Evolutionary conservation across 257 asterid genomes (phyloP).

Genomic region (Osmanthus fragrans): DNA sequence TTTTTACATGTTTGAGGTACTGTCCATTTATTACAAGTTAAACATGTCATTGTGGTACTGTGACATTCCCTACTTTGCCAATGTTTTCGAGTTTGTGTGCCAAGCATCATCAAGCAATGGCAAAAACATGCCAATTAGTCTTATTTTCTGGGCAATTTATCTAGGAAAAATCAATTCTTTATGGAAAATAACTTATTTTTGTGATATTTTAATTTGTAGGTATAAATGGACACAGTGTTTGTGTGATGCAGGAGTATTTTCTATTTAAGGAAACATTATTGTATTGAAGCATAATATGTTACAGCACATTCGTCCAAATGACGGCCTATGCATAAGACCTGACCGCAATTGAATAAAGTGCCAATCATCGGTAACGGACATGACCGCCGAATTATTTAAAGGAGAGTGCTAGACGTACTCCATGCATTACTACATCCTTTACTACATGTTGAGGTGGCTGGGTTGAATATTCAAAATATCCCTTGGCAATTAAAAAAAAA

Average conservation of each 20-base stretch:
- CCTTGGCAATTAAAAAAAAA: no score
- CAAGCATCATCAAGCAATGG: slow-evolving; percentile 4
- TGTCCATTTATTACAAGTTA: neutral
- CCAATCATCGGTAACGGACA: slow-evolving; percentile 17
- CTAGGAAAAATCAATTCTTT: no score
- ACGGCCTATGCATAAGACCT: slow-evolving; percentile 21
- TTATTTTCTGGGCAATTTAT: no score
- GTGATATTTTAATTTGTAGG: slow-evolving; percentile 23
- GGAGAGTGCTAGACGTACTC: no score
- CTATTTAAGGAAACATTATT: slow-evolving; percentile 25
- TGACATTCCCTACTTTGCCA: neutral
- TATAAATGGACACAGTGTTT: slow-evolving; percentile 15
- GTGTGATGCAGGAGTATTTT: slow-evolving; percentile 23
- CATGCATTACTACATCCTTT: no score
- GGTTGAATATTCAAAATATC: no score
- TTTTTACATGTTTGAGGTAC: slow-evolving; percentile 2
- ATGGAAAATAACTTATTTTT: neutral
- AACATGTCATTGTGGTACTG: neutral
- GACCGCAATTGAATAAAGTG: slow-evolving; percentile 13
- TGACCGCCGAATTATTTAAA: slow-evolving; percentile 19
- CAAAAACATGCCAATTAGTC: neutral
- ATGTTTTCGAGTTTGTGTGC: slow-evolving; percentile 2
- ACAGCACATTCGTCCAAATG: slow-evolving; percentile 30
- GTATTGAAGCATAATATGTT: neutral
- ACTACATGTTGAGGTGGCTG: no score